Percentiles rank a stretch among this genome's conserved stretches.
Evolutionary conservation across 805 yeast genomes (phyloP).

Genomic region (Schizosaccharomyces cryophilus): DNA sequence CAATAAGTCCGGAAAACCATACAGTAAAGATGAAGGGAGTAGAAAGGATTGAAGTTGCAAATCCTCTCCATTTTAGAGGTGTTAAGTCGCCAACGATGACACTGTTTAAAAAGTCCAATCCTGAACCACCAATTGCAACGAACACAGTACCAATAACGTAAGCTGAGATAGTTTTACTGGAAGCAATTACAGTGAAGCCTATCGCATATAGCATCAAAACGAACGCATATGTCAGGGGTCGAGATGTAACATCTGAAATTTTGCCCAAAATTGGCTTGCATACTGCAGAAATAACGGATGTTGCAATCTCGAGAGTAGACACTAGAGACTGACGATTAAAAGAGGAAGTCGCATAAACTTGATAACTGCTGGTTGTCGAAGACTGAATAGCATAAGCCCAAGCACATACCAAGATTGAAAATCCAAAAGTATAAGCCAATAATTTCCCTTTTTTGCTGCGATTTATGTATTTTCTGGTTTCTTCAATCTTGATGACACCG

Average conservation of each 20-base stretch:
- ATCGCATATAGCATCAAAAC: constrained; percentile 15
- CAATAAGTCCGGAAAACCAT: not conserved
- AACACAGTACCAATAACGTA: constrained; percentile 18
- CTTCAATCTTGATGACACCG: not conserved
- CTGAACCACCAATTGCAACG: constrained; percentile 18
- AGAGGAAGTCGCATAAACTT: not conserved
- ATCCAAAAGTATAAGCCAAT: not conserved
- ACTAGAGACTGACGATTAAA: constrained; percentile 13
- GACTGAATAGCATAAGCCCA: not conserved
- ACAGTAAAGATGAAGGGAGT: constrained; percentile 15
- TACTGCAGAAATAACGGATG: constrained; percentile 18
- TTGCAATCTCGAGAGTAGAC: constrained; percentile 19
- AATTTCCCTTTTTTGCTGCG: not conserved
- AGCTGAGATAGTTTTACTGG: constrained; percentile 16
- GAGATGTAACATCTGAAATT: constrained; percentile 19
- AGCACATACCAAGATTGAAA: not conserved
- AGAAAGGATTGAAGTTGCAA: constrained; percentile 16
- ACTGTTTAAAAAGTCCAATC: constrained; percentile 17
- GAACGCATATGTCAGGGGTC: constrained; percentile 18
- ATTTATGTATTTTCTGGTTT: not conserved
- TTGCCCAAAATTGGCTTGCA: constrained; percentile 20
- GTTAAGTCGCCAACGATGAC: constrained; percentile 11
- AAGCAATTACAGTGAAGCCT: constrained; percentile 18
- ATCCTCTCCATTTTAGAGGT: constrained; percentile 18
- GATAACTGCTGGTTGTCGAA: not conserved